Conservation (phyloP, 2,329 filamentous ascomycete genomes). For the Stagonosporopsis vannaccii region DNA sequence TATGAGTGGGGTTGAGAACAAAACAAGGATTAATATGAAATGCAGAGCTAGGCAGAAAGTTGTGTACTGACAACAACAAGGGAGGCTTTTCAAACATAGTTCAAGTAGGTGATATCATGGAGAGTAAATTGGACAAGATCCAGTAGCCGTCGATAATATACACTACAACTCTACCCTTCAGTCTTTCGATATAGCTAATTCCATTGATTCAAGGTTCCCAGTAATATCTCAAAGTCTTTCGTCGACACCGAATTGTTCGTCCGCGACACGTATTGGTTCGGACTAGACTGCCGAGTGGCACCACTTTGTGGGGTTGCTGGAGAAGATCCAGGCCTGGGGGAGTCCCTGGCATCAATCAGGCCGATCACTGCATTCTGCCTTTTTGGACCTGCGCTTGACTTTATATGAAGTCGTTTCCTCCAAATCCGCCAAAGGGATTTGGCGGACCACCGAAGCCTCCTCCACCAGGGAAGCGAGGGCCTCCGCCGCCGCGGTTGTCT, state of each 20-base stretch:
- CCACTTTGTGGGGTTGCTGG: neutral
- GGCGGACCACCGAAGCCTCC: conserved; percentile 56
- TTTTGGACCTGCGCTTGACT: neutral
- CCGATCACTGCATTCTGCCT: neutral
- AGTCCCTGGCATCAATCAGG: neutral
- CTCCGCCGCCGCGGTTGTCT: conserved; percentile 40
- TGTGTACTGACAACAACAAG: too few relatives aligned
- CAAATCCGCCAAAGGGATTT: conserved; percentile 68
- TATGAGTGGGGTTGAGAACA: too few relatives aligned
- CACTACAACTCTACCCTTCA: neutral
- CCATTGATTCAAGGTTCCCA: neutral
- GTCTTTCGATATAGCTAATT: neutral
- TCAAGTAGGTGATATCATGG: neutral
- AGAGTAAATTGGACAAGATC: neutral
- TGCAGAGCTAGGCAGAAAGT: too few relatives aligned
- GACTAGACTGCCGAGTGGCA: neutral
- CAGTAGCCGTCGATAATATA: neutral
- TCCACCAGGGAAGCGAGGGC: conserved; percentile 50
- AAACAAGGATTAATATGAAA: too few relatives aligned
- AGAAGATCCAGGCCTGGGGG: neutral
- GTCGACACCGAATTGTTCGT: neutral
- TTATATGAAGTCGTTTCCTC: conserved; percentile 64
- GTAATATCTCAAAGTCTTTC: neutral
- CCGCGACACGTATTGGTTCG: neutral
- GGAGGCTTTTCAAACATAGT: neutral